Percentiles rank a stretch among this genome's conserved stretches.
Evolutionary conservation across 2,329 filamentous ascomycete genomes (phyloP).

Genomic region (Podosphaera fusca): DNA sequence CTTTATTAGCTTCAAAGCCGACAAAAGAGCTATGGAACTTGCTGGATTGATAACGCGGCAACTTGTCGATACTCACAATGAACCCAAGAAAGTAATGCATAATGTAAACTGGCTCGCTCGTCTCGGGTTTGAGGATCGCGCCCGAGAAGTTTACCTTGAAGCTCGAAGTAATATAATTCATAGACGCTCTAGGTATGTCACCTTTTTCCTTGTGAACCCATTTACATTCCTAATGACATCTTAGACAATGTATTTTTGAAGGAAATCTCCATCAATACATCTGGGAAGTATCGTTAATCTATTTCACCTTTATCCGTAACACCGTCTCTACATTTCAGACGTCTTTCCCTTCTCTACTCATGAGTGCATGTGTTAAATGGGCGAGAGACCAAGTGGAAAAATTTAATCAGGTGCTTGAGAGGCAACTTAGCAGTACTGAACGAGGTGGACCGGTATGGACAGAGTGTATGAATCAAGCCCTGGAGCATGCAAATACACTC

Average conservation of each 20-base stretch:
- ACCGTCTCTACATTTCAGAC: slow-evolving; percentile 72
- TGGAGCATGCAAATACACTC: slow-evolving; percentile 57
- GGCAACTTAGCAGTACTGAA: slow-evolving; percentile 75
- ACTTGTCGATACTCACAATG: slow-evolving; percentile 54
- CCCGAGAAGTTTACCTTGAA: slow-evolving; percentile 65
- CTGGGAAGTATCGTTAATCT: slow-evolving; percentile 84
- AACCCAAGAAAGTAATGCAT: slow-evolving; percentile 52
- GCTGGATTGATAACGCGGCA: slow-evolving; percentile 56
- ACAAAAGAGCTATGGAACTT: slow-evolving; percentile 58
- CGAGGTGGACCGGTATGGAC: slow-evolving; percentile 53
- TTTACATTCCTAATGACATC: slow-evolving; percentile 5
- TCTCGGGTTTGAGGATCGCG: slow-evolving; percentile 74
- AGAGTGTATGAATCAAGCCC: slow-evolving; percentile 62
- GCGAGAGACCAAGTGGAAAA: slow-evolving; percentile 85
- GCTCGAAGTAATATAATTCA: slow-evolving; percentile 58
- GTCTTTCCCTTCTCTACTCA: slow-evolving; percentile 68
- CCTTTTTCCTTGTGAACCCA: background rate
- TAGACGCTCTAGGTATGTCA: slow-evolving; percentile 51
- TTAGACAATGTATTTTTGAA: slow-evolving; percentile 81
- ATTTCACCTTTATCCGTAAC: slow-evolving; percentile 85
- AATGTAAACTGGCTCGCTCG: slow-evolving; percentile 69
- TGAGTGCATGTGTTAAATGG: slow-evolving; percentile 93
- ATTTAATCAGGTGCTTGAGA: slow-evolving; percentile 61
- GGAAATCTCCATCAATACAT: slow-evolving; percentile 84
- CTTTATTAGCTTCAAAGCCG: slow-evolving; percentile 77